Conservation (phyloP, 345 rosid species). For the Gossypium sturtianum region DNA sequence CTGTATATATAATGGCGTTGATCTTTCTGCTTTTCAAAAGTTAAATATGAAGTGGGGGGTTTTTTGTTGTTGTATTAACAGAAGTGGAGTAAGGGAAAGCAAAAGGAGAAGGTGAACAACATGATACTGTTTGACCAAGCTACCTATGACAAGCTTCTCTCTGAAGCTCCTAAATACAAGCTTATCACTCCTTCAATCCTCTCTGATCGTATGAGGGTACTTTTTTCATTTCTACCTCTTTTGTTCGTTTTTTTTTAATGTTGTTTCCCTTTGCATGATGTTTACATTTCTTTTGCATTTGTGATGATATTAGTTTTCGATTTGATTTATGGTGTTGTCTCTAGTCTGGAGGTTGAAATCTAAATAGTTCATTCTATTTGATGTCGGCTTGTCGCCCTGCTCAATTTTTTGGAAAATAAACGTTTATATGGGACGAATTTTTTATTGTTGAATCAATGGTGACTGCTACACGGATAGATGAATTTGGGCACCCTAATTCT, state of each 20-base stretch:
- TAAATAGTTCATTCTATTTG: neutral
- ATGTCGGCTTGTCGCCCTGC: neutral
- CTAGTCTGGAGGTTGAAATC: neutral
- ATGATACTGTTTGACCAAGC: too few species aligned
- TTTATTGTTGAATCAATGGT: neutral
- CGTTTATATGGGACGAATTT: neutral
- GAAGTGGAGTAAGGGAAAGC: constrained; percentile 93
- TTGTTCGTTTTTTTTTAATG: neutral
- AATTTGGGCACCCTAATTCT: neutral
- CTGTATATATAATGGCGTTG: neutral
- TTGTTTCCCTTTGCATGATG: neutral
- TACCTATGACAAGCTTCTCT: too few species aligned
- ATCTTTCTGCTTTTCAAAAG: neutral
- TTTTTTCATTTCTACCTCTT: neutral
- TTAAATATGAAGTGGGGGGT: neutral
- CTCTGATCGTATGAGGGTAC: constrained; percentile 77
- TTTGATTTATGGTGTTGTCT: neutral
- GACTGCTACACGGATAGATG: neutral
- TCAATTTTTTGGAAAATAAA: neutral
- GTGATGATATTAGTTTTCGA: neutral
- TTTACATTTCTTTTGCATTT: neutral
- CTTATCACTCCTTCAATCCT: constrained; percentile 47
- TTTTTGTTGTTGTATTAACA: constrained; percentile 18
- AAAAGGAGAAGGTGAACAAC: constrained; percentile 39
- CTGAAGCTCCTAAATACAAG: too few species aligned